Evolutionary conservation across 176 grass and related monocot genomes (phyloP).

Genomic region (Metroxylon sagu): DNA sequence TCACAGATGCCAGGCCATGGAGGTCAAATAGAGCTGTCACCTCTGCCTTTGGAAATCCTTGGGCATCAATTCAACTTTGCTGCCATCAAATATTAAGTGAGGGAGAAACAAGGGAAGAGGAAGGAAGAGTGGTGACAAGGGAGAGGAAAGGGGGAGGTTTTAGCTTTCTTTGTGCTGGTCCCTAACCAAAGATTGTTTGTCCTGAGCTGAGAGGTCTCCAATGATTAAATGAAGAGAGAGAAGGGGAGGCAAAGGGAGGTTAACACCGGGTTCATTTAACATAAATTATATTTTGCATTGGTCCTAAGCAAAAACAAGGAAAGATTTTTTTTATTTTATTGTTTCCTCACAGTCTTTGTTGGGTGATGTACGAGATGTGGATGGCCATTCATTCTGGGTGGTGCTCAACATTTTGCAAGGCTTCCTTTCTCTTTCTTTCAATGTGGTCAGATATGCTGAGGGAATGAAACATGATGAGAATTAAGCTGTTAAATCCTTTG

Average conservation of each 20-base stretch:
- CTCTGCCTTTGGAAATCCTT: slow-evolving; percentile 23
- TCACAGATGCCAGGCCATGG: not conserved
- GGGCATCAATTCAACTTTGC: slow-evolving; percentile 56
- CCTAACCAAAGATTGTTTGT: not conserved
- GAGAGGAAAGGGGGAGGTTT: not conserved
- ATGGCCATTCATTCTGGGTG: too few species aligned
- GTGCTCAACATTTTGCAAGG: too few species aligned
- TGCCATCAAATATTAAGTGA: slow-evolving; percentile 25
- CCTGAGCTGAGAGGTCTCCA: not conserved
- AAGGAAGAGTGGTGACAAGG: not conserved
- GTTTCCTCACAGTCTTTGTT: too few species aligned
- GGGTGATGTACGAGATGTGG: too few species aligned
- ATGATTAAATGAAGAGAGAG: not conserved
- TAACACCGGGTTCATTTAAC: too few species aligned
- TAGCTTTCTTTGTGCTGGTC: not conserved
- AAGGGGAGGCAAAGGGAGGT: not conserved
- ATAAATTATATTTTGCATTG: too few species aligned
- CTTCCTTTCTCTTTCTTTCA: too few species aligned
- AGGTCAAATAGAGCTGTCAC: slow-evolving; percentile 48
- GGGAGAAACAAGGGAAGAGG: slow-evolving; percentile 34
- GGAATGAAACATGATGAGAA: too few species aligned
- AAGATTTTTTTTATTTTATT: too few species aligned
- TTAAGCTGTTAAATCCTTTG: too few species aligned
- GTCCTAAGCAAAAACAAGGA: too few species aligned
- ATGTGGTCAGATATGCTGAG: too few species aligned